These are phyloP conservation scores for Pichia pseudocactophila DNA, from an alignment of 805 yeast species.

Conservation along the genomic window DNA sequence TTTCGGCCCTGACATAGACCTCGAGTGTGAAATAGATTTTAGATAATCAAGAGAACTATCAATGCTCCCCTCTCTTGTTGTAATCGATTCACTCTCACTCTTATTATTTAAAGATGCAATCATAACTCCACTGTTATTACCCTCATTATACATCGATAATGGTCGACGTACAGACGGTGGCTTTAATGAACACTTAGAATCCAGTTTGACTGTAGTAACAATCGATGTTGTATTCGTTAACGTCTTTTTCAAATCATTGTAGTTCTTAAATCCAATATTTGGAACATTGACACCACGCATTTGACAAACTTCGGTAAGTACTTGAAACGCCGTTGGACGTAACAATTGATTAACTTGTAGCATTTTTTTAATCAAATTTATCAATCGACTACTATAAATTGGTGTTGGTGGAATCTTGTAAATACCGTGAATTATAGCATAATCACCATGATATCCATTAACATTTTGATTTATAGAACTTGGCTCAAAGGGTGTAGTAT, in stretches of 20 bases:
- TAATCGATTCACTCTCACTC: slow-evolving; percentile 24
- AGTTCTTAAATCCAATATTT: slow-evolving; percentile 21
- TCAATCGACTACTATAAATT: slow-evolving; percentile 50
- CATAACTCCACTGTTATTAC: not conserved
- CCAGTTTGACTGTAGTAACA: too few species aligned
- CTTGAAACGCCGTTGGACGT: slow-evolving; percentile 67
- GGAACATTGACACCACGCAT: slow-evolving; percentile 40
- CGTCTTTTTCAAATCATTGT: slow-evolving; percentile 3
- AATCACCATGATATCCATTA: slow-evolving; percentile 41
- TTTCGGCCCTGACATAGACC: slow-evolving; percentile 15
- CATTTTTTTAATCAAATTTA: slow-evolving; percentile 52
- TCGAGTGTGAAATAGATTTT: slow-evolving; percentile 29
- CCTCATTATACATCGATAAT: slow-evolving; percentile 7
- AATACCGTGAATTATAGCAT: slow-evolving; percentile 50
- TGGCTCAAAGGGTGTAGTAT: slow-evolving; percentile 73
- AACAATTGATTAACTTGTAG: slow-evolving; percentile 57
- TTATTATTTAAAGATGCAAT: not conserved
- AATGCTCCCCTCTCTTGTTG: slow-evolving; percentile 13
- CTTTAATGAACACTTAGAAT: not conserved
- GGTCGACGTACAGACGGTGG: slow-evolving; percentile 2
- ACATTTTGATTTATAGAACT: slow-evolving; percentile 29
- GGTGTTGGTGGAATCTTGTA: slow-evolving; percentile 48
- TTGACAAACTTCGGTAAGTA: slow-evolving; percentile 56
- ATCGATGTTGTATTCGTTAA: slow-evolving; percentile 1
- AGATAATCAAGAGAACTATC: slow-evolving; percentile 33